Evolutionary conservation across 1,284 basidiomycete genomes (phyloP), one percentile per base, ranked within the genome.

Genomic region (Cryptococcus sp.): DNA sequence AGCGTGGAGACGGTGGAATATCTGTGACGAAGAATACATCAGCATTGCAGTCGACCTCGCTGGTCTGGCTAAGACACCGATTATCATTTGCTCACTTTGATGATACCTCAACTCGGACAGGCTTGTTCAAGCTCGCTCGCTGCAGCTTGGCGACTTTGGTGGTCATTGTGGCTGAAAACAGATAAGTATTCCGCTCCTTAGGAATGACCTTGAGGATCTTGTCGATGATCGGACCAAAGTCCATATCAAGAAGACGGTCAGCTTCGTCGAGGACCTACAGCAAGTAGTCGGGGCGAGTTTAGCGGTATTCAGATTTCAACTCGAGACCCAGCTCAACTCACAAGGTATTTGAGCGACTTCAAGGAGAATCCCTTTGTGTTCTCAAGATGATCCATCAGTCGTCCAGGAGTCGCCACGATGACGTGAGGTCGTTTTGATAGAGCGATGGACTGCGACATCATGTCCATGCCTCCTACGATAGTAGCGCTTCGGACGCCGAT

Each of bases 131-230:
- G 82, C 90, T 93, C n/a, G 96, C 95, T 55, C 96, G 83, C 77
- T 99, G 95, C 8, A 99, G 83, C 78, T 99, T 98, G 23, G 92
- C 93, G 11, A 99, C 93, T 79, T 98, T 99, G 22, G 93, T 96
- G 2, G 95, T 97, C 94, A 99, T 99, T n/a, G 96, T 99, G 1
- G 96, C 96, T 16, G 93, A 96, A 82, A 96, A 99, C 1, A 99
- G 84, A 77, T 94, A 98, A 0, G 96, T 99, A 39, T 88, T 90
- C 20, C 96, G 85, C 71, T 99, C 94, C 71, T 88, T 90, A 19
- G 96, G 96, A 64, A 99, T 90, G 46, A 91, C 86, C 80, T 96
- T 96, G 47, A 99, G 83, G 62, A 99, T 93, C 81, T 94, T 95
- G 82, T 99, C 96, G 64, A 99, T 94, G 57, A 92, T 90, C 40